Evolutionary conservation across 2,329 filamentous ascomycete genomes (phyloP).

Genomic region (Cordyceps tenuipes): DNA sequence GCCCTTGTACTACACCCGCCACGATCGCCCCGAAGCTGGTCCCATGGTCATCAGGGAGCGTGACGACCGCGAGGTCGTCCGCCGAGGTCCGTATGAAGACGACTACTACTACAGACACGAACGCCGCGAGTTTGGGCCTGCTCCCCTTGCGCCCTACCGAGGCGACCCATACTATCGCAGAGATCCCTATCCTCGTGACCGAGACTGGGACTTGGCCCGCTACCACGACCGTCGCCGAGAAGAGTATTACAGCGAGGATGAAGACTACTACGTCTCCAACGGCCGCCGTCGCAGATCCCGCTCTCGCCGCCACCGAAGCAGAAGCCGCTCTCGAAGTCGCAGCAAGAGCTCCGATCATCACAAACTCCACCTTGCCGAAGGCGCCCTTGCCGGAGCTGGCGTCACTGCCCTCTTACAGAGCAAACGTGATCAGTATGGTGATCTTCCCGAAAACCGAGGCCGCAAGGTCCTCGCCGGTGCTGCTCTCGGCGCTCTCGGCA

Average conservation of each 20-base stretch:
- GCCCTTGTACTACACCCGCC: constrained; percentile 41
- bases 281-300: constrained; percentile 38
- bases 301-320: constrained; percentile 30
- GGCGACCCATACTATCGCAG: constrained; percentile 21
- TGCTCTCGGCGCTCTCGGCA: constrained; percentile 54
- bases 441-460: constrained; percentile 42
- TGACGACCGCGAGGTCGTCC: constrained; percentile 26
- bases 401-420: constrained; percentile 50
- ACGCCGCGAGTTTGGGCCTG: constrained; percentile 27
- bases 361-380: constrained; percentile 53
- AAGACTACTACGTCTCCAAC: constrained; percentile 39
- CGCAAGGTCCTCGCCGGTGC: constrained; percentile 54
- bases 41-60: constrained; percentile 37
- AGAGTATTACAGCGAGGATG: constrained; percentile 38
- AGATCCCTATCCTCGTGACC: constrained; percentile 24
- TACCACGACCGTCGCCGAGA: constrained; percentile 34
- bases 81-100: constrained; percentile 30
- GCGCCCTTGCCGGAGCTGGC: constrained; percentile 56
- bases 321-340: constrained; percentile 38
- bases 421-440: constrained; percentile 43
- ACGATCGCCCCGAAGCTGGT: constrained; percentile 36
- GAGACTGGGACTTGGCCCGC: constrained; percentile 25
- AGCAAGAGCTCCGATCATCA: constrained; percentile 42
- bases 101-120: constrained; percentile 46
- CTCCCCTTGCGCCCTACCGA: constrained; percentile 26